These are phyloP conservation scores for Fusarium oligoseptatum DNA, from an alignment of 2,329 filamentous ascomycete genomes.

Conservation along the genomic window DNA sequence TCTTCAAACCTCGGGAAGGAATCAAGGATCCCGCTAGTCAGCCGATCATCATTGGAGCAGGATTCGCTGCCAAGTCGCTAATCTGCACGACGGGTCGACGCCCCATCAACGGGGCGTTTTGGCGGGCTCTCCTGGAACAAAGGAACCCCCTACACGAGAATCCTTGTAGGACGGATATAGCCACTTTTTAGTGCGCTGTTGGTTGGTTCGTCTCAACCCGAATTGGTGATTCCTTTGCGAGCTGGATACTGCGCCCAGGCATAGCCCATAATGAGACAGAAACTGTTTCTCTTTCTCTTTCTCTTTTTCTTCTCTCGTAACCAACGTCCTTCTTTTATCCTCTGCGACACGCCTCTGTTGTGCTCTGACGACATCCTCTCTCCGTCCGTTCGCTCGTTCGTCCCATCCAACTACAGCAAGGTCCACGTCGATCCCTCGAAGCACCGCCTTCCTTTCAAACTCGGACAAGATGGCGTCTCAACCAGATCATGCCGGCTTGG, in stretches of 20 bases:
- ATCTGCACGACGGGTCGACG: background rate
- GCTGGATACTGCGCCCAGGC: background rate
- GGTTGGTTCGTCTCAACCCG: background rate
- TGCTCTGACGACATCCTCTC: background rate
- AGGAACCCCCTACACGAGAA: background rate
- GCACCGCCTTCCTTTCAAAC: background rate
- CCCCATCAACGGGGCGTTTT: background rate
- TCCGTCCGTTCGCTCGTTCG: background rate
- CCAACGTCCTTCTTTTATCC: background rate
- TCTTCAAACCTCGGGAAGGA: background rate
- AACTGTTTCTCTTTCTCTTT: background rate
- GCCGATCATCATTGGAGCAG: background rate
- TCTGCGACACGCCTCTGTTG: background rate
- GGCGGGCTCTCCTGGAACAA: background rate
- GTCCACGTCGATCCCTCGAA: background rate
- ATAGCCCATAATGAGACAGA: background rate
- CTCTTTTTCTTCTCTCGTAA: background rate
- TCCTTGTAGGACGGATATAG: background rate
- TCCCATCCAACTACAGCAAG: background rate
- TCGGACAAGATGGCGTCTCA: background rate
- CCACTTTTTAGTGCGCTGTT: background rate
- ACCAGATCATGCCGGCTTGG: background rate
- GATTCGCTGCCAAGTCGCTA: background rate
- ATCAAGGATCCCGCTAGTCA: background rate
- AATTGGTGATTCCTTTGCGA: slow-evolving; percentile 1